Evolutionary conservation across 331 rosid genomes (phyloP), one percentile per base, ranked within the genome.

Genomic region (Pyracantha coccinea): DNA sequence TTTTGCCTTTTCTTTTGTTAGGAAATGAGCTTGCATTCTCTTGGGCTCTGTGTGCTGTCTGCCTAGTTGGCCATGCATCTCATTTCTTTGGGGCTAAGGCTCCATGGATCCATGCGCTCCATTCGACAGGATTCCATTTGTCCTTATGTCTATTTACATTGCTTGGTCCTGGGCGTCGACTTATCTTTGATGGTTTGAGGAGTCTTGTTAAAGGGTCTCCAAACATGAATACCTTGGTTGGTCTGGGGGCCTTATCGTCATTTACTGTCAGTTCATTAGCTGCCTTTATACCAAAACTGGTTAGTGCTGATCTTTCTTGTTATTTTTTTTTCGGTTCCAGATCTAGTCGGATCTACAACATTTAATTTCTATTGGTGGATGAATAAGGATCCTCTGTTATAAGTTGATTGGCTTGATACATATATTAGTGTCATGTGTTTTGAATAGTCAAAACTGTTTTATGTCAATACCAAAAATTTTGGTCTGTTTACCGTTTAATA

Each of bases 101-200:
- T 62, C 85, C 99, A 25, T 94, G 97, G 99, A 68, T 82, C 76
- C 93, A 90, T 84, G 88, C 84, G 54, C 85, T 85, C 77, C 99
- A 94, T 77, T 90, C 99, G 27, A 82, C 90, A 53, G 96, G 92
- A 62, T 94, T 94, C 84, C 99, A 92, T 83, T 66, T 94, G 27
- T 92, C 96, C 69, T 75, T 94, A 75, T 92, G 91, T 82, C 83
- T 94, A 79, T 89, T 94, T 84, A 92, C 97, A 14, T 80, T 94
- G 86, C 89, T 94, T 81, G 99, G 97, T 74, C 99, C 97, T 69
- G 99, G 99, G 55, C 97, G 97, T 81, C 91, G 82, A 72, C 97
- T 90, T 79, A 92, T 94, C 75, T 63, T 90, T 58, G 99, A 94
- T 73, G 99, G 99, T 74, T 75, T 92, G 82, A 92, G 84, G 82